Percentiles rank a stretch among this genome's conserved stretches.
Evolutionary conservation across 371 early-diverging fungal species (phyloP).

Genomic region (Saksenaea vasiformis): DNA sequence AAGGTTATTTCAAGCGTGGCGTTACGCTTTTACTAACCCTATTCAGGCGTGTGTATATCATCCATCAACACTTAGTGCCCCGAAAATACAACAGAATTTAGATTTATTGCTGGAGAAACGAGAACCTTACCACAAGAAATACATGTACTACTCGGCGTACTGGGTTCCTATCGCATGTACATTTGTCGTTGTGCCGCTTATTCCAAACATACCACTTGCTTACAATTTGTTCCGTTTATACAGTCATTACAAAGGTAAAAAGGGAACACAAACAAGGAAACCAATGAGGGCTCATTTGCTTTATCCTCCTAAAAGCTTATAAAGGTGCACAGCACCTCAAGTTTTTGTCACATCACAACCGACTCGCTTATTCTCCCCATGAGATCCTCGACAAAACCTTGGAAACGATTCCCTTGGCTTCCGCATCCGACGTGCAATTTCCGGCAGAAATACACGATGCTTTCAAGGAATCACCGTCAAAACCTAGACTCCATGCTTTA

Average conservation of each 20-base stretch:
- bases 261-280: neutral
- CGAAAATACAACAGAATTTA: conserved; percentile 48
- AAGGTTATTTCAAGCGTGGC: conserved; percentile 32
- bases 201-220: conserved; percentile 82
- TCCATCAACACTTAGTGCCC: conserved; percentile 38
- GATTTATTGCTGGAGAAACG: conserved; percentile 47
- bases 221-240: conserved; percentile 83
- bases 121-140: conserved; percentile 71
- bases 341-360: conserved; percentile 28
- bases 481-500: conserved; percentile 22
- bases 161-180: conserved; percentile 72
- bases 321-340: conserved; percentile 65
- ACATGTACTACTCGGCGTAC: conserved; percentile 70
- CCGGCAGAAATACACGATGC: conserved; percentile 25
- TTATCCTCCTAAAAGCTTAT: conserved; percentile 47
- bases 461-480: conserved; percentile 17
- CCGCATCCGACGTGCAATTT: conserved; percentile 36
- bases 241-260: conserved; percentile 74
- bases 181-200: conserved; percentile 74
- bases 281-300: neutral
- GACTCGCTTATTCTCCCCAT: conserved; percentile 25
- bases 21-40: neutral
- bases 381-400: conserved; percentile 36
- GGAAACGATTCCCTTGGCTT: neutral
- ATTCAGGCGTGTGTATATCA: conserved; percentile 49